Evolutionary conservation across 768 basidiomycete species (phyloP), one percentile per base, ranked within the genome.

Genomic region (Hemileccinum impolitum): DNA sequence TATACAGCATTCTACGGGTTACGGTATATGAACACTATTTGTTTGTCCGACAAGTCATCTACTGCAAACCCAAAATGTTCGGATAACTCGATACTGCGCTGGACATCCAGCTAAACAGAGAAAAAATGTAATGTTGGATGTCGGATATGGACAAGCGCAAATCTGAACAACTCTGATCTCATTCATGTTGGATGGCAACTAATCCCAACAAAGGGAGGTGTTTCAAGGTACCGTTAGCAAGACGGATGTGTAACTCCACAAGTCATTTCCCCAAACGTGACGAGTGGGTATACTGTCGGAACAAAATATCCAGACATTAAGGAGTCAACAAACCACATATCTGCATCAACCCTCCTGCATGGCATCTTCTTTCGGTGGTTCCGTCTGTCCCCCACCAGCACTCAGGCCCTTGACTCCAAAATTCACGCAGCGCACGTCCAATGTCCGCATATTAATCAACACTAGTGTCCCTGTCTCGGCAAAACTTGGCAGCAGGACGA

Each of bases 401-500:
- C 47, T 60, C 63, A 75, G 60, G 15, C 72, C 71, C 17, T 61
- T 56, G 30, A 82, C 72, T 1, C 71, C 74, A 60, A 87, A 85
- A 48, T 73, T 69, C 30, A 88, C 67, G 45, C 77, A 78, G 56
- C 75, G 84, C 18, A 89, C 83, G 46, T 78, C 84, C 60, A 95
- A 69, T 18, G 85, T 87, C 62, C 81, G 75, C 57, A 93, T 64
- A 64, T 96, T 90, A 41, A 96, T 75, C 9, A 96, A 73, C 17
- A 85, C 89, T 43, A 98, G 64, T 35, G 77, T 72, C 2, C 94
- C 93, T 9, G 87, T 87, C 61, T 84, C 75, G 14, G 81, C 73
- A 62, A 97, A 97, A 32, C 75, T 77, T 1, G 95, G 95, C 21
- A 96, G 70, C 51, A 95, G 73, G 21, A 97, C 76, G 34, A 96